Conservation (phyloP, 768 basidiomycete genomes). For the Mycena venus region DNA sequence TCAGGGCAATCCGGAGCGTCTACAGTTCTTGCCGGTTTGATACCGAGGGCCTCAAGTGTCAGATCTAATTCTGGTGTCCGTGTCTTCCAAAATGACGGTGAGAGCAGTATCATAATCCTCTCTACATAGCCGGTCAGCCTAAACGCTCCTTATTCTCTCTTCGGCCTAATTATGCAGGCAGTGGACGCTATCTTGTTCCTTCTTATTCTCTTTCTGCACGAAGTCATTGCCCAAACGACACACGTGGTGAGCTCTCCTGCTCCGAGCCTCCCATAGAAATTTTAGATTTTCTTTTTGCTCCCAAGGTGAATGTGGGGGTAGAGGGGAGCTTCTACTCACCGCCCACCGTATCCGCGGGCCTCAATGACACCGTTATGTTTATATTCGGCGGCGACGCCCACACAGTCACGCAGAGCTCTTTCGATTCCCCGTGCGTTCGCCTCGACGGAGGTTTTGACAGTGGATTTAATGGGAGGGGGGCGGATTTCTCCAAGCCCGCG, state of each 20-base stretch:
- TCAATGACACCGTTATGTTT: conserved; percentile 54
- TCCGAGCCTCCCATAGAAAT: not conserved
- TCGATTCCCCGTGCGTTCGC: conserved; percentile 53
- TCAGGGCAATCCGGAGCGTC: not conserved
- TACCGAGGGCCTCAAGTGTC: not conserved
- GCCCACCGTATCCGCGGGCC: conserved; percentile 41
- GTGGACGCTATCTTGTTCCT: not conserved
- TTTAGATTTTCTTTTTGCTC: not conserved
- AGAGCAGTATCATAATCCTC: not conserved
- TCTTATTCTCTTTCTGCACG: not conserved
- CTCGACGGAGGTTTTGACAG: conserved; percentile 57
- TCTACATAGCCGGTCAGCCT: not conserved
- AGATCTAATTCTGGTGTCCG: not conserved
- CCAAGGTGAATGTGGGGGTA: conserved; percentile 55
- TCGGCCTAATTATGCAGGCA: not conserved
- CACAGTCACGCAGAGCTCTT: conserved; percentile 54
- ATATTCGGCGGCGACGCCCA: conserved; percentile 54
- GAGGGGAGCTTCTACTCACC: conserved; percentile 58
- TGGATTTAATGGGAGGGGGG: conserved; percentile 42
- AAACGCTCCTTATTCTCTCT: not conserved
- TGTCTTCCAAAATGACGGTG: not conserved
- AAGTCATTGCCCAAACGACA: conserved; percentile 7
- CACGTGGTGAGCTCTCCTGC: conserved; percentile 15
- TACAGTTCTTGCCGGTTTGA: not conserved
- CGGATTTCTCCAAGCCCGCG: conserved; percentile 33